Percentiles rank a stretch among this genome's conserved stretches.
phyloP scores from a whole-genome alignment of 164 flowering plant genomes.

The Aristolochia californica region DNA sequence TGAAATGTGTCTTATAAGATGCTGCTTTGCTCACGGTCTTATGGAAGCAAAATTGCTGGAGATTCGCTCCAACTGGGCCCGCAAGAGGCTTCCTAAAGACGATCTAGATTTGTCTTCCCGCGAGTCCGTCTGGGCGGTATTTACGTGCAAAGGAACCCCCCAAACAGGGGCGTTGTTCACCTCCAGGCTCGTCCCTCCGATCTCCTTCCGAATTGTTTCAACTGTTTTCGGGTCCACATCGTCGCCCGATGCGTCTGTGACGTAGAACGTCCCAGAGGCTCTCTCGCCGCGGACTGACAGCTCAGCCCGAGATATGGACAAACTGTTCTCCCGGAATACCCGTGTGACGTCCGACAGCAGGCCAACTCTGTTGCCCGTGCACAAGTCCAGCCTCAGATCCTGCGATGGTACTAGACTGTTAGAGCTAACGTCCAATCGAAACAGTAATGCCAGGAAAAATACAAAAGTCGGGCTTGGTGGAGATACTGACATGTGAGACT shows the following conservation, averaged over 20 bases:
- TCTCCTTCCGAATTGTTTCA: conserved; percentile 42
- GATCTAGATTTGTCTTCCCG: conserved; percentile 28
- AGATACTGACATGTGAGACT: conserved; percentile 44
- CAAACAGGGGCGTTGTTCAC: conserved; percentile 19
- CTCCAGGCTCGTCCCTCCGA: conserved; percentile 37
- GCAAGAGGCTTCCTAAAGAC: conserved; percentile 53
- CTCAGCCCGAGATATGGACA: conserved; percentile 60
- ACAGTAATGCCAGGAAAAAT: background rate
- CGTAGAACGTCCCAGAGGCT: conserved; percentile 60
- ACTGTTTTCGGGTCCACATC: conserved; percentile 30
- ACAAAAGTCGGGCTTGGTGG: background rate
- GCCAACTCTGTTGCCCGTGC: conserved; percentile 49
- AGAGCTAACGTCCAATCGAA: background rate
- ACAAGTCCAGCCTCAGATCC: conserved; percentile 71
- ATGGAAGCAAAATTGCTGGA: conserved; percentile 53
- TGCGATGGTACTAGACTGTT: conserved; percentile 16
- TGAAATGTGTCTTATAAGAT: background rate
- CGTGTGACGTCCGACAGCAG: conserved; percentile 69
- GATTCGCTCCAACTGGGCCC: conserved; percentile 71
- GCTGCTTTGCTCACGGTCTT: conserved; percentile 17
- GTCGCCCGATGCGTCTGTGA: conserved; percentile 52
- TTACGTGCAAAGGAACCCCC: conserved; percentile 3
- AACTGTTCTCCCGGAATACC: conserved; percentile 68
- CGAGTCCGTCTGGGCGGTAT: conserved; percentile 2
- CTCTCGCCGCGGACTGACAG: conserved; percentile 40